Evolutionary conservation across 2,329 filamentous ascomycete species (phyloP).

Genomic region (Epichloe sp.): DNA sequence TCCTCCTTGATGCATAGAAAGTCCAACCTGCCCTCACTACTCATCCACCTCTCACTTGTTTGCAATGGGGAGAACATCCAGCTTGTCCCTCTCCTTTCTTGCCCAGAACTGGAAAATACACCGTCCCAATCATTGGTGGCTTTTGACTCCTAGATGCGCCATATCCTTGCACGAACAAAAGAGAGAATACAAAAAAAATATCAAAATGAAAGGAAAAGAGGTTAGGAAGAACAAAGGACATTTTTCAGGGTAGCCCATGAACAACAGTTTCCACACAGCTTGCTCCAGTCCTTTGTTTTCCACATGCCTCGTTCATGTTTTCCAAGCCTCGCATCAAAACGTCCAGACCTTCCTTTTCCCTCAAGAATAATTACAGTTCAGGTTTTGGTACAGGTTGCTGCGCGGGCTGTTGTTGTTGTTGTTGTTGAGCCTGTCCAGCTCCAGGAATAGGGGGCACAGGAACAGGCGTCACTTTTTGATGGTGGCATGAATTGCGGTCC

Average conservation of each 20-base stretch:
- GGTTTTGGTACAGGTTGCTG: constrained; percentile 1
- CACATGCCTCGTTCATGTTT: not conserved
- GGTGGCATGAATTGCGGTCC: constrained; percentile 19
- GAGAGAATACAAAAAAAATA: not conserved
- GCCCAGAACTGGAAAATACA: not conserved
- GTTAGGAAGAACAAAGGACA: not conserved
- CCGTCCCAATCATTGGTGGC: not conserved
- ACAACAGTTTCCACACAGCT: not conserved
- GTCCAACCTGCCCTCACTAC: not conserved
- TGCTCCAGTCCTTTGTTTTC: not conserved
- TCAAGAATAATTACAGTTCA: not conserved
- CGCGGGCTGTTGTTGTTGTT: constrained; percentile 14
- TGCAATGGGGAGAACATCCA: not conserved
- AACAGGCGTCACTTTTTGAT: constrained; percentile 31
- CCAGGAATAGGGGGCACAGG: constrained; percentile 31
- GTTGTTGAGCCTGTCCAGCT: constrained; percentile 14
- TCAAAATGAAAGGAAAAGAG: too few species aligned
- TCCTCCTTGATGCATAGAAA: not conserved
- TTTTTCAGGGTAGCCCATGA: not conserved
- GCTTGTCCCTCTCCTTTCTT: not conserved
- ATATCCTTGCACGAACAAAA: not conserved
- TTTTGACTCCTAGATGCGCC: constrained; percentile 3
- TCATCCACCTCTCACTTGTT: not conserved
- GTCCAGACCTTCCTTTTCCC: not conserved
- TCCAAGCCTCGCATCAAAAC: not conserved